Percentiles rank a stretch among this genome's conserved stretches.
Conservation (phyloP, 139 green algal species). For the Asterochloris sp. region DNA sequence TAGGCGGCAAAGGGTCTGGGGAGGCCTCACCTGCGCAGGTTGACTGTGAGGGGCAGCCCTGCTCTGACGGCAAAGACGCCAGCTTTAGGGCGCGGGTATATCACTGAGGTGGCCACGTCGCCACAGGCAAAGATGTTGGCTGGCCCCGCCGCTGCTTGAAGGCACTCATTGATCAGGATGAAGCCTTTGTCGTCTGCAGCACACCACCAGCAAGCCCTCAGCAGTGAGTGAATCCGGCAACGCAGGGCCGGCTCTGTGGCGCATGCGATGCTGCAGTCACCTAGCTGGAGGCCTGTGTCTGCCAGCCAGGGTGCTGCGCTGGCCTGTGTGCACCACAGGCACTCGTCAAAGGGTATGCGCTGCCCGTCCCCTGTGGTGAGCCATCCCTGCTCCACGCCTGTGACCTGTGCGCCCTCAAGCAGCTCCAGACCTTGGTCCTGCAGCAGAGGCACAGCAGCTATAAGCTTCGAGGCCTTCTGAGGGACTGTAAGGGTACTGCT, state of each 20-base stretch:
- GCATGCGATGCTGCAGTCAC: constrained; percentile 15
- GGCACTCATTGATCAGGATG: constrained; percentile 69
- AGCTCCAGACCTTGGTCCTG: neutral
- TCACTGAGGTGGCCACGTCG: constrained; percentile 69
- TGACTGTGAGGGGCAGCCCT: constrained; percentile 76
- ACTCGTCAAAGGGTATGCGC: constrained; percentile 70
- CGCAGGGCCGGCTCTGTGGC: too few species aligned
- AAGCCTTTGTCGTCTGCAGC: constrained; percentile 69
- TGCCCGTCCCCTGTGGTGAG: constrained; percentile 46
- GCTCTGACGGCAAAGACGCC: constrained; percentile 95
- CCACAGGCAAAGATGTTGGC: constrained; percentile 88
- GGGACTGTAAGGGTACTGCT: too few species aligned
- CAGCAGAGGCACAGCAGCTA: neutral
- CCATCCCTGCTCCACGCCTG: constrained; percentile 23
- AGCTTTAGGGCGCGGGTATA: constrained; percentile 89
- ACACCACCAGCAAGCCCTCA: neutral
- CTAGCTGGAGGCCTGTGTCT: constrained; percentile 52
- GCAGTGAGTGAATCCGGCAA: too few species aligned
- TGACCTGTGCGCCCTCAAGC: constrained; percentile 30
- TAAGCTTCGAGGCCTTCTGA: too few species aligned
- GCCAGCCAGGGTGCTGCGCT: constrained; percentile 66
- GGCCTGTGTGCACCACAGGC: constrained; percentile 93
- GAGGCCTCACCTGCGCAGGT: constrained; percentile 57
- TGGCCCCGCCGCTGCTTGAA: constrained; percentile 47
- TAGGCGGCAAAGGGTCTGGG: neutral